phyloP scores from a whole-genome alignment of 1,284 basidiomycete species.

The Rhodotorula mucilaginosa region DNA sequence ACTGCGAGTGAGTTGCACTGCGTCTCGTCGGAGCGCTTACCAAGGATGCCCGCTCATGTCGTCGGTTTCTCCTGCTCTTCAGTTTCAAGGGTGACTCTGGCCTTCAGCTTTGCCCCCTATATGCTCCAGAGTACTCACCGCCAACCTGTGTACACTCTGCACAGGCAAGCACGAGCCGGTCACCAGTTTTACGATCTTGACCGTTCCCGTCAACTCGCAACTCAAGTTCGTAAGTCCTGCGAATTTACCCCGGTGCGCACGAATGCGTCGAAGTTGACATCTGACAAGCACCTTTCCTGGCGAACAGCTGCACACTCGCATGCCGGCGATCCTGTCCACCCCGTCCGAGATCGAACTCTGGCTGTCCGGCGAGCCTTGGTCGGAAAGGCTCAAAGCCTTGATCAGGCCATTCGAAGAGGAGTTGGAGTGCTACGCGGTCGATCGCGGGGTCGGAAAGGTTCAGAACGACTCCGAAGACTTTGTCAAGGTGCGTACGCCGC shows the following conservation, averaged over 20 bases:
- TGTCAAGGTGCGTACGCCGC: constrained; percentile 51
- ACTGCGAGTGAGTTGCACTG: constrained; percentile 51
- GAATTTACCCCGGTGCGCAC: too few relatives aligned
- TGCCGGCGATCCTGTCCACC: constrained; percentile 78
- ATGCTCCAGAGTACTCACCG: too few relatives aligned
- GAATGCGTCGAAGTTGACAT: too few relatives aligned
- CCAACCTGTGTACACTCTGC: too few relatives aligned
- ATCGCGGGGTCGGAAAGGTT: constrained; percentile 85
- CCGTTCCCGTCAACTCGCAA: constrained; percentile 57
- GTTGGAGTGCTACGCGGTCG: constrained; percentile 80
- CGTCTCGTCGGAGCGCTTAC: constrained; percentile 42
- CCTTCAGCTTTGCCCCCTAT: too few relatives aligned
- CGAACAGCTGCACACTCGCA: constrained; percentile 72
- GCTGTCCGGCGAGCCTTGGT: constrained; percentile 68
- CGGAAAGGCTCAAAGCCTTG: constrained; percentile 59
- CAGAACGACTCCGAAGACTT: constrained; percentile 77
- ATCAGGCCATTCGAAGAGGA: constrained; percentile 65
- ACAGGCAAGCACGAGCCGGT: constrained; percentile 59
- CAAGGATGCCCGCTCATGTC: too few relatives aligned
- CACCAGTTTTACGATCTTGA: constrained; percentile 86
- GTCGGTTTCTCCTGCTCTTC: constrained; percentile 2
- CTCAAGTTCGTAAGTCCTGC: constrained; percentile 46
- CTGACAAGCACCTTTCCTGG: neutral
- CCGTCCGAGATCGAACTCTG: constrained; percentile 65
- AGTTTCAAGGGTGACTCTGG: constrained; percentile 44